Percentiles rank a stretch among this genome's conserved stretches.
Evolutionary conservation across 192 early-diverging fungal species (phyloP).

Genomic region (Backusella morwellensis): DNA sequence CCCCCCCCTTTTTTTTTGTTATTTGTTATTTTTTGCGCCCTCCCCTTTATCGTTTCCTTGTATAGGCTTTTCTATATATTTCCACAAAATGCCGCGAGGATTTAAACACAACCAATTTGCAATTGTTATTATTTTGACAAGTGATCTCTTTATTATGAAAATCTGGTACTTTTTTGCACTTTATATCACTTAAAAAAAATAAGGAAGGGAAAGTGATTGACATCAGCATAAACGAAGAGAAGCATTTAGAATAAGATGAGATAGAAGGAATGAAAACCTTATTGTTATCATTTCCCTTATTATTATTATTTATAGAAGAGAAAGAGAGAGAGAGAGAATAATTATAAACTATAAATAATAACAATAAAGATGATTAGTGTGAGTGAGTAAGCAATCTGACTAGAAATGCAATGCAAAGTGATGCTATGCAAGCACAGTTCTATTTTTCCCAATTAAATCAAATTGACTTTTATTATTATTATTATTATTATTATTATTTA

Average conservation of each 20-base stretch:
- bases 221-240: too few relatives aligned
- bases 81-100: neutral
- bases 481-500: neutral
- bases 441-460: neutral
- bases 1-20: neutral
- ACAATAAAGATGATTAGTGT: neutral
- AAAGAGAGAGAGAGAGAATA: neutral
- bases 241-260: neutral
- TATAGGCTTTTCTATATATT: neutral
- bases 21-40: neutral
- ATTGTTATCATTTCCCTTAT: neutral
- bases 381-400: neutral
- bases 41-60: neutral
- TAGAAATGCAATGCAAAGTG: slow-evolving; percentile 5
- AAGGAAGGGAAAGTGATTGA: too few relatives aligned
- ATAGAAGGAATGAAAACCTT: neutral
- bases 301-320: neutral
- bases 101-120: neutral
- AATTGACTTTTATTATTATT: neutral
- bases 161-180: neutral
- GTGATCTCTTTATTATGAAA: neutral
- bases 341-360: neutral
- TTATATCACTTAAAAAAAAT: neutral
- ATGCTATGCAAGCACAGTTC: neutral
- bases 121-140: neutral